Evolutionary conservation across 2,329 filamentous ascomycete genomes (phyloP), one percentile per base, ranked within the genome.

Genomic region (Intubia oerlemansii): DNA sequence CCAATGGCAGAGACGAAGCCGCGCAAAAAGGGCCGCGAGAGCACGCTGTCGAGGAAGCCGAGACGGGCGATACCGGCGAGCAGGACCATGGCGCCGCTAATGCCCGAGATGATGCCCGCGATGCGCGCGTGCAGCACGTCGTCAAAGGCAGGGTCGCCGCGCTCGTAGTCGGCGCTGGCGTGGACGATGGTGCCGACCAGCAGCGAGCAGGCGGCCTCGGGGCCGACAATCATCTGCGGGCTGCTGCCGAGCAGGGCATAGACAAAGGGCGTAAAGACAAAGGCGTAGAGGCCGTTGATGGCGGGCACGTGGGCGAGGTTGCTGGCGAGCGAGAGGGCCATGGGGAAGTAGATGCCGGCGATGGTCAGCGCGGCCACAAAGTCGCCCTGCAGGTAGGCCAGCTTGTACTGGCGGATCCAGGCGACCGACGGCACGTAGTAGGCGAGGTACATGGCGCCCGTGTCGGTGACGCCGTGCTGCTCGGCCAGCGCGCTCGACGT

Each of bases 1-100:
- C 88, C 88, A 45, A 98, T 90, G 28, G 88, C 88, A 32, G 80
- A 92, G 51, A 98, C 93, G 53, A 98, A 98, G 1, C 88, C 88
- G 34, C 88, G 64, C 32, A 95, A 53, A 42, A 98, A 95, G 1
- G 88, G 88, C 19, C 81, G 66, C 40, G 84, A 93, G 20, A 98
- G 61, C 9, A 98, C 84, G 42, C 81, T 92, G 45, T 98, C 88
- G 35, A 98, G 51, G 42, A 95, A 98, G 0, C 88, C 88, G 4
- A 98, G 56, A 10, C 88, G 66, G 15, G 78, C 77, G 16, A 92
- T 46, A 1, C 88, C 88, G 10, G 84, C 81, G 27, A 81, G 57
- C n/a, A 95, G 62, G 25, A 95, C 85, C 40, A 84, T 81, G 2
- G 74, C 72, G 5, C 85, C 88, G 0, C 85, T 75, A 49, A 95